These are phyloP conservation scores for Neopestalotiopsis sp. DNA, from an alignment of 2,329 filamentous ascomycete genomes.

Conservation along the genomic window DNA sequence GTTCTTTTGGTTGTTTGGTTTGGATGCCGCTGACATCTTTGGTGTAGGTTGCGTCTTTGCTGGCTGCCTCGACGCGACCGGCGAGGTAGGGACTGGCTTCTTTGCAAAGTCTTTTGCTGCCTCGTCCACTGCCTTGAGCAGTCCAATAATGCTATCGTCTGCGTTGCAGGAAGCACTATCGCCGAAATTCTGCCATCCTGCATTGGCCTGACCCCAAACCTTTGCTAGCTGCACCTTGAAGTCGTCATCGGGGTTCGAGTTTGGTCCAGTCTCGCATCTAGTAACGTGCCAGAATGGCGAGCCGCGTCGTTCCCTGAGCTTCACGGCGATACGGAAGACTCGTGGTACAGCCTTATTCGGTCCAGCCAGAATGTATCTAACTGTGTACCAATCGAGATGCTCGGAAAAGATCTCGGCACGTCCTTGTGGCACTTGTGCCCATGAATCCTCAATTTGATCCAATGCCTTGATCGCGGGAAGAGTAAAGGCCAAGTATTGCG, in stretches of 20 bases:
- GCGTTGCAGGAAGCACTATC: constrained; percentile 48
- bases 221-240: constrained; percentile 34
- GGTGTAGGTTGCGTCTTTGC: constrained; percentile 3
- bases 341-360: constrained; percentile 35
- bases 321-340: constrained; percentile 58
- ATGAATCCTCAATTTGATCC: constrained; percentile 62
- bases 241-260: constrained; percentile 33
- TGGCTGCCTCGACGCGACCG: constrained; percentile 32
- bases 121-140: constrained; percentile 55
- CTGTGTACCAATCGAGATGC: constrained; percentile 61
- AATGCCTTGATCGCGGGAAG: constrained; percentile 70
- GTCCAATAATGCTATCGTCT: constrained; percentile 47
- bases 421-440: constrained; percentile 53
- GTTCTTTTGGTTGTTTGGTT: constrained; percentile 4
- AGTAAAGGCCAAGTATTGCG: constrained; percentile 61
- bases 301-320: constrained; percentile 53
- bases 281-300: constrained; percentile 58
- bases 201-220: constrained; percentile 34
- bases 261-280: constrained; percentile 36
- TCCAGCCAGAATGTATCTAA: constrained; percentile 56
- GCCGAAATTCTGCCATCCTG: constrained; percentile 35
- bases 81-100: neutral
- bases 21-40: constrained; percentile 2
- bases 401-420: constrained; percentile 57
- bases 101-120: constrained; percentile 35